Evolutionary conservation across 116 monocot genomes (phyloP).

Genomic region (Iris pallida): DNA sequence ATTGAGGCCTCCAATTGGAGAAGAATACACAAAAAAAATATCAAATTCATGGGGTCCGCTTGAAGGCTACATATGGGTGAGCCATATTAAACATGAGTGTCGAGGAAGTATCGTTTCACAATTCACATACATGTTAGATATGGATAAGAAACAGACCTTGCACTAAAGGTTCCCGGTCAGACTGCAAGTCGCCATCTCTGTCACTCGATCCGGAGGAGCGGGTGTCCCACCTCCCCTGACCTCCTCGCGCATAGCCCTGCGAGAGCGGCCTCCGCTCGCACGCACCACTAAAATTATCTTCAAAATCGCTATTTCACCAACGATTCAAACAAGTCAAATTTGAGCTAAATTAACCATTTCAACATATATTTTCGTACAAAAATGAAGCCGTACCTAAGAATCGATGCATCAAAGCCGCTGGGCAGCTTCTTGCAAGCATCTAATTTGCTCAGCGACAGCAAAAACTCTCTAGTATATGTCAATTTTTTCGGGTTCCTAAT

Average conservation of each 20-base stretch:
- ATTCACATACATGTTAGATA: too few species aligned
- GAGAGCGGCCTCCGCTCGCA: constrained; percentile 25
- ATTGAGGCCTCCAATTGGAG: too few species aligned
- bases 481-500: constrained; percentile 27
- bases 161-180: constrained; percentile 46
- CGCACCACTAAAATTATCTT: constrained; percentile 21
- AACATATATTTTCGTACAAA: neutral
- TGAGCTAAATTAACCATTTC: neutral
- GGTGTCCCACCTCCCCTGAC: constrained; percentile 64
- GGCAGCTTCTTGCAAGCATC: constrained; percentile 69
- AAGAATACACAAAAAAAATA: too few species aligned
- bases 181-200: constrained; percentile 53
- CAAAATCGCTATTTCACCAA: constrained; percentile 39
- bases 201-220: constrained; percentile 76
- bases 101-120: too few species aligned
- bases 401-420: constrained; percentile 48
- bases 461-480: constrained; percentile 56
- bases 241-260: constrained; percentile 40
- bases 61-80: too few species aligned
- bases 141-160: constrained; percentile 32
- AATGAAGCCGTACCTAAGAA: constrained; percentile 44
- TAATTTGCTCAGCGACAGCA: constrained; percentile 58
- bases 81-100: too few species aligned
- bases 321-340: neutral
- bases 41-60: too few species aligned